These are phyloP conservation scores for Leptographium lundbergii DNA, from an alignment of 2,329 filamentous ascomycete species.

Conservation along the genomic window DNA sequence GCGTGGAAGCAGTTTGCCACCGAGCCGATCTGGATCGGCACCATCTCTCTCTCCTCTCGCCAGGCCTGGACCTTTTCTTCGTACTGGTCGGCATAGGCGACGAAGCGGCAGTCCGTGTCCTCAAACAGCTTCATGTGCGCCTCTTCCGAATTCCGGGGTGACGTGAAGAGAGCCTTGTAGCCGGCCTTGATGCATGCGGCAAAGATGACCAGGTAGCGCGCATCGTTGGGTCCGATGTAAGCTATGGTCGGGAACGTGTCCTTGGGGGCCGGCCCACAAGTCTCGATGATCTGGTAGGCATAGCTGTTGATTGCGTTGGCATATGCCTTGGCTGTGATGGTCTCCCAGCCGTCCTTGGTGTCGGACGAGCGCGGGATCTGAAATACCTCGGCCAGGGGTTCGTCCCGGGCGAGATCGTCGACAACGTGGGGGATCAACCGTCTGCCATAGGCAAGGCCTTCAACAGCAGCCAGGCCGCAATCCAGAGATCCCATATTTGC, in stretches of 20 bases:
- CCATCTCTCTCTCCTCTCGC: slow-evolving; percentile 23
- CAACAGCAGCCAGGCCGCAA: not conserved
- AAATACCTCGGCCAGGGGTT: not conserved
- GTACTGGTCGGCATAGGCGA: slow-evolving; percentile 22
- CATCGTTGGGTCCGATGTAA: slow-evolving; percentile 29
- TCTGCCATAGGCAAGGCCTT: not conserved
- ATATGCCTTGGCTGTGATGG: slow-evolving; percentile 3
- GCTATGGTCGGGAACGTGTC: slow-evolving; percentile 25
- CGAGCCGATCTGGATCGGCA: not conserved
- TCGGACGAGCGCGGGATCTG: slow-evolving; percentile 6
- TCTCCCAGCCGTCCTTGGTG: slow-evolving; percentile 2
- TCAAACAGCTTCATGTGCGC: slow-evolving; percentile 32
- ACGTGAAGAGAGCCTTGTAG: slow-evolving; percentile 18
- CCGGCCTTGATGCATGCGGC: slow-evolving; percentile 21
- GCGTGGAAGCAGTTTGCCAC: not conserved
- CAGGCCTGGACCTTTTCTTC: slow-evolving; percentile 3
- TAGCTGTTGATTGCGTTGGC: slow-evolving; percentile 11
- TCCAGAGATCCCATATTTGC: not conserved
- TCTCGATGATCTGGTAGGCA: not conserved
- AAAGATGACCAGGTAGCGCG: slow-evolving; percentile 16
- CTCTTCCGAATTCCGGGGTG: slow-evolving; percentile 31
- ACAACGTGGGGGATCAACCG: slow-evolving; percentile 2
- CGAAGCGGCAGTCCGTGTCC: slow-evolving; percentile 25
- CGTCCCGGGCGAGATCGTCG: not conserved
- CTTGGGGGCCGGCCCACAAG: not conserved